Base-by-base conservation (phyloP, 805 yeast genomes). In the Gaillardinia entomophila region DNA sequence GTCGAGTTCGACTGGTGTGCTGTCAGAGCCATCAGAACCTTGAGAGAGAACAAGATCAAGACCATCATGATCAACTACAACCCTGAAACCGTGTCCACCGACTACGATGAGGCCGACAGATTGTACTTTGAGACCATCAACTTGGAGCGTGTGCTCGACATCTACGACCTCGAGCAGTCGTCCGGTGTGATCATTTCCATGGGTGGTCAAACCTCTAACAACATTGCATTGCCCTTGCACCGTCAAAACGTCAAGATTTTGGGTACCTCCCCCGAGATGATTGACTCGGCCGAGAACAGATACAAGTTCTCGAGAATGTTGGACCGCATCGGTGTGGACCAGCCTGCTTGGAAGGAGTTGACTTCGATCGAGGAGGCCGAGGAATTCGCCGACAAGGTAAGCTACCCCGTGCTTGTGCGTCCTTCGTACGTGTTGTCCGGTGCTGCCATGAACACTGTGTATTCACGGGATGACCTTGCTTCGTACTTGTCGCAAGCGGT, bases 1-100 rank as follows among this genome's bases (percentile, higher is more conserved):
- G 98, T 90, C 41, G 98, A 90, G 66, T 90, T 90, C 57, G 98
- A 90, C 68, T 90, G 97, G 97, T 90, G 98, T 78, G 97, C 97
- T 29, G 98, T 90, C 37, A 77, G 96, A 44, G 92, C 97, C 29
- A 92, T 88, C 43, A 79, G 97, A 66, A 87, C 97, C 26, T 72
- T 90, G 55, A 79, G 98, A 51, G 82, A 82, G 46, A 75, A 78
- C 57, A 87, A 89, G 37, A 70, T 75, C 55, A 90, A 88, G 71
- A 90, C 97, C 26, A 82, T 92, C 55, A 92, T 92, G 97, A 79
- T 90, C 53, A 90, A 90, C 71, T 90, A 92, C 69, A 90, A 90
- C 68, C 98, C 98, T 26, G 98, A 90, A 68, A 90, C 98, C 23
- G 98, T 90, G 14, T 84, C 95, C n/a, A 90, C 98, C 33, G 98